These are phyloP conservation scores for Paecilomyces sp. DNA, from an alignment of 2,329 filamentous ascomycete genomes.

Conservation along the genomic window DNA sequence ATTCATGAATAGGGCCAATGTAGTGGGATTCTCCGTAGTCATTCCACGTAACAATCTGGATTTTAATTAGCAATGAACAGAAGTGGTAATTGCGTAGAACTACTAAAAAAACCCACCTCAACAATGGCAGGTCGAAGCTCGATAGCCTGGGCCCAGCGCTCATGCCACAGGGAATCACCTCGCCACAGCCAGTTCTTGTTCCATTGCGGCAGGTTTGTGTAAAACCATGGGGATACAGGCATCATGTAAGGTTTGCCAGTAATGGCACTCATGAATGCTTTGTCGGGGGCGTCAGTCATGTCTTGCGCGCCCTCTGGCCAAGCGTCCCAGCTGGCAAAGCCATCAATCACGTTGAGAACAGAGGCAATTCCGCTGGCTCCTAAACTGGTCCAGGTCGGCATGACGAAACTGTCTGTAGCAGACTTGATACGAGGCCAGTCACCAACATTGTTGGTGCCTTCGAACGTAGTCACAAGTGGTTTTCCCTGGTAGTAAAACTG, in stretches of 20 bases:
- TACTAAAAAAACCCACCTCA: slow-evolving; percentile 19
- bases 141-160: slow-evolving; percentile 51
- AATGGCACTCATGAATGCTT: slow-evolving; percentile 31
- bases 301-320: slow-evolving; percentile 33
- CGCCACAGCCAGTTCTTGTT: slow-evolving; percentile 58
- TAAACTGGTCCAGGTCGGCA: slow-evolving; percentile 41
- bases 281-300: slow-evolving; percentile 30
- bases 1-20: slow-evolving; percentile 44
- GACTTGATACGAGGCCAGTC: slow-evolving; percentile 41
- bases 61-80: neutral
- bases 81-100: neutral
- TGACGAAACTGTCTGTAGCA: slow-evolving; percentile 33
- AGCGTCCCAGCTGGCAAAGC: slow-evolving; percentile 37
- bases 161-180: slow-evolving; percentile 54
- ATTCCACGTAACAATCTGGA: slow-evolving; percentile 52
- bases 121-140: slow-evolving; percentile 46
- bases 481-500: slow-evolving; percentile 20
- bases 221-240: slow-evolving; percentile 52
- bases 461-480: slow-evolving; percentile 35
- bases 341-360: slow-evolving; percentile 26
- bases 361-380: slow-evolving; percentile 18
- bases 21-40: slow-evolving; percentile 58
- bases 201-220: slow-evolving; percentile 50
- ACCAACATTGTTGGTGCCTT: slow-evolving; percentile 30
- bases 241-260: slow-evolving; percentile 42